Conservation (phyloP, 257 asterid genomes). For the Parsonsia alboflavescens region DNA sequence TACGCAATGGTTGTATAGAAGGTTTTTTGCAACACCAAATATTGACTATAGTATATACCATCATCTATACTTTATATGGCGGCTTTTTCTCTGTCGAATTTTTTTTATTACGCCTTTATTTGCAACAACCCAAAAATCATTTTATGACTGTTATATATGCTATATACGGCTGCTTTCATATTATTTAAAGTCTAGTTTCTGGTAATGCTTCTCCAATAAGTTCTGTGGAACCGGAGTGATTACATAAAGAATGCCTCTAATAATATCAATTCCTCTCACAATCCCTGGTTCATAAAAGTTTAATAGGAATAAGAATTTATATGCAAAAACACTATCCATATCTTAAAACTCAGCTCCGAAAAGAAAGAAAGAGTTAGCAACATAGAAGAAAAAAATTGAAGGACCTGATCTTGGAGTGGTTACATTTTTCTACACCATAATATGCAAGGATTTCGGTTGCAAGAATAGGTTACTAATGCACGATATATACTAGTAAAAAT, state of each 20-base stretch:
- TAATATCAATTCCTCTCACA: slow-evolving; percentile 74
- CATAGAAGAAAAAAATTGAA: neutral
- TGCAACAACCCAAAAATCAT: no score
- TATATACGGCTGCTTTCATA: no score
- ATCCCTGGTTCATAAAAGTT: slow-evolving; percentile 50
- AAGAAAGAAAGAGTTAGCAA: neutral
- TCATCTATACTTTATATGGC: no score
- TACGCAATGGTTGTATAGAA: no score
- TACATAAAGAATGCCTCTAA: slow-evolving; percentile 47
- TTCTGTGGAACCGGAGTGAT: slow-evolving; percentile 76
- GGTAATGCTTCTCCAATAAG: slow-evolving; percentile 57
- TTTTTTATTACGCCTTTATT: no score
- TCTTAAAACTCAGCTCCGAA: neutral
- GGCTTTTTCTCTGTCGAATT: no score
- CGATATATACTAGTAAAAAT: neutral
- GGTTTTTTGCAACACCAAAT: no score
- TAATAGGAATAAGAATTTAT: slow-evolving; percentile 8
- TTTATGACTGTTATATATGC: no score
- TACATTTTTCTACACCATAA: neutral
- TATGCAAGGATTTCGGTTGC: neutral
- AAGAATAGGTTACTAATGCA: neutral
- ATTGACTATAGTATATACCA: no score
- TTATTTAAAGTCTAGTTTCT: no score
- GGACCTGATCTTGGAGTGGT: neutral
- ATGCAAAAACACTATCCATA: neutral